Percentiles rank a stretch among this genome's conserved stretches.
phyloP scores from a whole-genome alignment of 2,329 filamentous ascomycete genomes.

The Alternaria rosae region DNA sequence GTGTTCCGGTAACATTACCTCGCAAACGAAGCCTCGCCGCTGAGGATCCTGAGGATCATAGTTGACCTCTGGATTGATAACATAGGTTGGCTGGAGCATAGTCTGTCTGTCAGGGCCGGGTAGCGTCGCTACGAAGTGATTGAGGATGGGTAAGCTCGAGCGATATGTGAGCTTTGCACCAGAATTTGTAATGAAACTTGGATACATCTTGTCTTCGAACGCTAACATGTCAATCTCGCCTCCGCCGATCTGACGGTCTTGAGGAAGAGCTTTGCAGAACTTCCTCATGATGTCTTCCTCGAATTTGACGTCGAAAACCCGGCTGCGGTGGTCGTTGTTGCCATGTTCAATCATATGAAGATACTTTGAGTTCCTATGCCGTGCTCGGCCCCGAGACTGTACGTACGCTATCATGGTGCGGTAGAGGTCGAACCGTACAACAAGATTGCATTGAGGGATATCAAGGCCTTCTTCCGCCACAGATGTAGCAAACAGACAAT shows the following conservation, averaged over 20 bases:
- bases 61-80: conserved; percentile 53
- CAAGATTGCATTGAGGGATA: conserved; percentile 71
- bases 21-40: conserved; percentile 61
- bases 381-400: conserved; percentile 87
- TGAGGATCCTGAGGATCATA: conserved; percentile 11
- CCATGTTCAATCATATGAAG: conserved; percentile 80
- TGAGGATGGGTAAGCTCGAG: conserved; percentile 74
- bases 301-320: conserved; percentile 66
- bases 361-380: conserved; percentile 79
- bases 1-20: conserved; percentile 77
- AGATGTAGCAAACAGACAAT: conserved; percentile 69
- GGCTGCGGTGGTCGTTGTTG: conserved; percentile 67
- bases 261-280: conserved; percentile 78
- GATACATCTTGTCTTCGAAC: conserved; percentile 57
- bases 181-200: conserved; percentile 67
- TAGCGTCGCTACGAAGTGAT: conserved; percentile 76
- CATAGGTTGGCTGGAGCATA: conserved; percentile 63
- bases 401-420: conserved; percentile 92
- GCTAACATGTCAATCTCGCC: conserved; percentile 64
- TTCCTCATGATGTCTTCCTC: conserved; percentile 69
- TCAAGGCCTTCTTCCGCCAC: conserved; percentile 72
- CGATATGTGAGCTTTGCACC: conserved; percentile 82
- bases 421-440: conserved; percentile 84
- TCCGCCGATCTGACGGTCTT: conserved; percentile 73
- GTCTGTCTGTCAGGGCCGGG: conserved; percentile 60